These are phyloP conservation scores for Chenopodium album DNA, from an alignment of 148 eudicot species.

Conservation along the genomic window DNA sequence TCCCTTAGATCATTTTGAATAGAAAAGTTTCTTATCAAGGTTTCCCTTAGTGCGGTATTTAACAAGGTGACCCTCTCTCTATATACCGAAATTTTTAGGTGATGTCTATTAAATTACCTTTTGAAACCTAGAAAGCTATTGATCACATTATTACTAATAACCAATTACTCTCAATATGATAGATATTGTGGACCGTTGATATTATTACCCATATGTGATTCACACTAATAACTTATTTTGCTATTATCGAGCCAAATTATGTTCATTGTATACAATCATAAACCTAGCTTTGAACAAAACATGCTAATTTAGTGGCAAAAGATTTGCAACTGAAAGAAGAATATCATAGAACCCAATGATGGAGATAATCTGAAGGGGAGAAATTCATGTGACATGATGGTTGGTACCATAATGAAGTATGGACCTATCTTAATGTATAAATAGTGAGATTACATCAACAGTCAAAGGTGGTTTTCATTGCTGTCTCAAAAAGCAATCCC, in stretches of 20 bases:
- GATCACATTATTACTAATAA: too few relatives aligned
- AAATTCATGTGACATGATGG: slow-evolving; percentile 16
- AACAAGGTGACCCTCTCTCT: too few relatives aligned
- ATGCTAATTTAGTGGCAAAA: neutral
- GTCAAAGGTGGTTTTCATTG: slow-evolving; percentile 10
- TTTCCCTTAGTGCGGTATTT: too few relatives aligned
- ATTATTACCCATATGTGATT: too few relatives aligned
- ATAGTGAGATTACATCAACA: slow-evolving; percentile 3
- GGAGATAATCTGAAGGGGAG: neutral
- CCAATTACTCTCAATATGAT: too few relatives aligned
- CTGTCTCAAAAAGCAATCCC: slow-evolving; percentile 6
- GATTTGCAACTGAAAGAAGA: neutral
- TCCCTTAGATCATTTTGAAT: too few relatives aligned
- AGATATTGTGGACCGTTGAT: too few relatives aligned
- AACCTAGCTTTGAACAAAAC: neutral
- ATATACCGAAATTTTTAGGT: too few relatives aligned
- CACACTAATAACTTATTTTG: neutral
- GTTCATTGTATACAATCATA: neutral
- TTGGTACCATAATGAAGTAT: slow-evolving; percentile 18
- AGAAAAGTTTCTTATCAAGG: too few relatives aligned
- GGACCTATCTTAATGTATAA: slow-evolving; percentile 1
- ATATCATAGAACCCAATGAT: neutral
- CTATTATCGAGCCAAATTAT: neutral
- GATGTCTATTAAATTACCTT: too few relatives aligned
- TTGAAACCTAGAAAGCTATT: too few relatives aligned